Conservation (phyloP, 192 early-diverging fungal species). For the Paraglomus occultum region DNA sequence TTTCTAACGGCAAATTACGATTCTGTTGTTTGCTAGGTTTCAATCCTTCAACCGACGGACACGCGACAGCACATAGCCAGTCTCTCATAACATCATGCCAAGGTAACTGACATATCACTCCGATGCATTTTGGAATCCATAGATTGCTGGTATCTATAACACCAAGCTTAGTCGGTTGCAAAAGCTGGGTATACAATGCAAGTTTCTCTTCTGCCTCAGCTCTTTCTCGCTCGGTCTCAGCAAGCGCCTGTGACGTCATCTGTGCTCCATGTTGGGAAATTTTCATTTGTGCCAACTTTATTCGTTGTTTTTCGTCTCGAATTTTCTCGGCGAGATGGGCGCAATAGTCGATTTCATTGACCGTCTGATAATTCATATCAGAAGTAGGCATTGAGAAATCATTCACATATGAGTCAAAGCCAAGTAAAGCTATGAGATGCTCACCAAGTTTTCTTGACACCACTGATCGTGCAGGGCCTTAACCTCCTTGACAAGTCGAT, state of each 20-base stretch:
- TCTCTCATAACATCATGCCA: constrained; percentile 74
- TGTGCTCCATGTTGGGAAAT: background rate
- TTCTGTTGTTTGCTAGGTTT: constrained; percentile 30
- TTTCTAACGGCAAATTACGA: constrained; percentile 48
- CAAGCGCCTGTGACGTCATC: background rate
- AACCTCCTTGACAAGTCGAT: constrained; percentile 1
- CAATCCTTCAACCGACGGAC: constrained; percentile 53
- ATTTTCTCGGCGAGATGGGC: constrained; percentile 35
- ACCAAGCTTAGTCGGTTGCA: constrained; percentile 56
- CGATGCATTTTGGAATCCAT: constrained; percentile 68
- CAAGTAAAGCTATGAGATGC: background rate
- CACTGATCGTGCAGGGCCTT: background rate
- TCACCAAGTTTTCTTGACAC: constrained; percentile 14
- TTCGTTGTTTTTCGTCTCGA: constrained; percentile 8
- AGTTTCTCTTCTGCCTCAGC: constrained; percentile 69
- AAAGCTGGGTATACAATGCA: constrained; percentile 56
- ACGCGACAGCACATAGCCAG: constrained; percentile 67
- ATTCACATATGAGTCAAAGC: background rate
- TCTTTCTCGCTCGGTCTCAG: constrained; percentile 33
- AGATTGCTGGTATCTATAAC: constrained; percentile 58
- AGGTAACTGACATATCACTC: constrained; percentile 68
- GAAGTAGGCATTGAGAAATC: background rate
- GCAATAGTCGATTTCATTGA: constrained; percentile 38
- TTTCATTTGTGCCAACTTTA: background rate
- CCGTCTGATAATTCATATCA: constrained; percentile 18